phyloP scores from a whole-genome alignment of 1,284 basidiomycete species.

The Neotropicomus parvogracilis region DNA sequence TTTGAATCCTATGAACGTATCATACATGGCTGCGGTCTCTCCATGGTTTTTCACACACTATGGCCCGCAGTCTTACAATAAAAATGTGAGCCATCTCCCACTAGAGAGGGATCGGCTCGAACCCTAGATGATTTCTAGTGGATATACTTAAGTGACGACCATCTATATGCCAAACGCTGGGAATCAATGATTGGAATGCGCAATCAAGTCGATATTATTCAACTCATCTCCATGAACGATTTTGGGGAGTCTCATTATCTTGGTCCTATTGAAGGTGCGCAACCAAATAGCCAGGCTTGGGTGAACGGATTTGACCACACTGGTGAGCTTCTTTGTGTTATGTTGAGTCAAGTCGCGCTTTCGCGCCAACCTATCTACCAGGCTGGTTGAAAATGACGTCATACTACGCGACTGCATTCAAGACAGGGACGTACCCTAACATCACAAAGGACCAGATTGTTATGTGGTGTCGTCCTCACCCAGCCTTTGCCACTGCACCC shows the following conservation, averaged over 20 bases:
- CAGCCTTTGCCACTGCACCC: constrained; percentile 49
- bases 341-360: not conserved
- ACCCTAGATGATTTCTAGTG: constrained; percentile 36
- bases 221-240: constrained; percentile 67
- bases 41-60: constrained; percentile 84
- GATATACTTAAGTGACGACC: constrained; percentile 66
- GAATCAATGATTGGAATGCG: constrained; percentile 64
- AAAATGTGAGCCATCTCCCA: constrained; percentile 56
- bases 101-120: constrained; percentile 1
- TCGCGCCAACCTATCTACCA: constrained; percentile 17
- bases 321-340: constrained; percentile 37
- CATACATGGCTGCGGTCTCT: constrained; percentile 46
- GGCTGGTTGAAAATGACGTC: constrained; percentile 63
- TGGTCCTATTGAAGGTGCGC: constrained; percentile 63
- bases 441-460: constrained; percentile 64
- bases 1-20: constrained; percentile 33
- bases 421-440: constrained; percentile 64
- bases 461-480: constrained; percentile 74
- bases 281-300: constrained; percentile 64
- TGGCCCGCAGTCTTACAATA: constrained; percentile 63
- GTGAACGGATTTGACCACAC: constrained; percentile 63
- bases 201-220: constrained; percentile 54
- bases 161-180: constrained; percentile 73
- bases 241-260: constrained; percentile 60
- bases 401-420: constrained; percentile 75